These are phyloP conservation scores for Fusarium acutatum DNA, from an alignment of 2,329 filamentous ascomycete species.

Conservation along the genomic window DNA sequence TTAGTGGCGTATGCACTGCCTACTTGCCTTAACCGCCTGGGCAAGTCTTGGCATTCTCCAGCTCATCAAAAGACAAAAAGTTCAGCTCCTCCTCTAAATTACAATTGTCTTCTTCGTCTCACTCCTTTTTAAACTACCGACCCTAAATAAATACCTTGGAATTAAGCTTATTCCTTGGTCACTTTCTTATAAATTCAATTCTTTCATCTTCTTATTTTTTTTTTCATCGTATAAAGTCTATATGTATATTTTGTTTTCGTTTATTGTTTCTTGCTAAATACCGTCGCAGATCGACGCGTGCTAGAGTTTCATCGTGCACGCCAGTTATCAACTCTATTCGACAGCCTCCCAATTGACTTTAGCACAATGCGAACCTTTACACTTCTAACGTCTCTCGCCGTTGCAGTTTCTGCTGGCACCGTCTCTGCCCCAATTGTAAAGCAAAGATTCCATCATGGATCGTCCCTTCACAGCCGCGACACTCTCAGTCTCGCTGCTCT, in stretches of 20 bases:
- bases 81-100: neutral
- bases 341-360: neutral
- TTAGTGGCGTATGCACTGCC: neutral
- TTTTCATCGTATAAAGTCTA: neutral
- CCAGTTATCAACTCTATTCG: neutral
- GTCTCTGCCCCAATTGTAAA: constrained; percentile 35
- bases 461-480: constrained; percentile 39
- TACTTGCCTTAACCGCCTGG: neutral
- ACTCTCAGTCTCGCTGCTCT: constrained; percentile 48
- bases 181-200: no score
- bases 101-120: neutral
- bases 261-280: neutral
- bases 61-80: neutral
- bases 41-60: neutral
- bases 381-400: constrained; percentile 29
- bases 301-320: neutral
- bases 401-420: constrained; percentile 38
- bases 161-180: neutral
- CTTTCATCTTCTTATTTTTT: neutral
- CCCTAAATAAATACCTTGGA: neutral
- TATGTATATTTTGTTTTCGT: neutral
- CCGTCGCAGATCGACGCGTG: neutral
- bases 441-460: constrained; percentile 6
- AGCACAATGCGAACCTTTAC: constrained; percentile 28
- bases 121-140: neutral